Percentiles rank a stretch among this genome's conserved stretches.
phyloP scores from a whole-genome alignment of 2,329 filamentous ascomycete genomes.

The Colletotrichum cereale region DNA sequence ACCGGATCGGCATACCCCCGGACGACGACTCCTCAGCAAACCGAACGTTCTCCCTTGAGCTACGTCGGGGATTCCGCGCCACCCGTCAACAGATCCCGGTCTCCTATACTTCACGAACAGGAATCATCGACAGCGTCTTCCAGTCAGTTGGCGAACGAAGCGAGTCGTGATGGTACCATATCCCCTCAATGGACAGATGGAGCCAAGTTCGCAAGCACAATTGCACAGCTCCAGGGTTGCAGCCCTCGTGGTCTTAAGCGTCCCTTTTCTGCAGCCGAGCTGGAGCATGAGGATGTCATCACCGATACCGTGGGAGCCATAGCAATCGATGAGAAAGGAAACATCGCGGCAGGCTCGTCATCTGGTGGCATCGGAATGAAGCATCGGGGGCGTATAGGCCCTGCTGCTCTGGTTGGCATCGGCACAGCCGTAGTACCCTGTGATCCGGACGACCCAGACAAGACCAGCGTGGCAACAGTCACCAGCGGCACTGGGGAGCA shows the following conservation, averaged over 20 bases:
- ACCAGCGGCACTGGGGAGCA: constrained; percentile 97
- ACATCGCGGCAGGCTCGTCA: constrained; percentile 94
- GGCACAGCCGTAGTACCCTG: constrained; percentile 90
- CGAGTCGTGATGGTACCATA: constrained; percentile 37
- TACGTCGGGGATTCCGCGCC: constrained; percentile 43
- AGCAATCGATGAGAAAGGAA: constrained; percentile 86
- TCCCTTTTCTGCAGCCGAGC: constrained; percentile 44
- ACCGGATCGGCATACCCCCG: constrained; percentile 11
- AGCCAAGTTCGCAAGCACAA: constrained; percentile 24
- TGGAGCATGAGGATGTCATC: constrained; percentile 70
- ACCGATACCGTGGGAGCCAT: constrained; percentile 98
- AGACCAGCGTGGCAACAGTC: constrained; percentile 81
- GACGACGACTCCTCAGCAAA: constrained; percentile 32
- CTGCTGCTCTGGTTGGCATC: constrained; percentile 91
- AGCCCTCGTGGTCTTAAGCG: constrained; percentile 52
- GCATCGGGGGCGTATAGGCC: constrained; percentile 89
- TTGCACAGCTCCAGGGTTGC: constrained; percentile 35
- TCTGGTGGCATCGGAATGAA: constrained; percentile 99
- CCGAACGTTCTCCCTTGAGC: constrained; percentile 47
- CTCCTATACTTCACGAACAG: constrained; percentile 15
- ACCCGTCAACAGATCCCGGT: constrained; percentile 22
- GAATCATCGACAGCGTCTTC: neutral
- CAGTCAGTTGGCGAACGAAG: constrained; percentile 25
- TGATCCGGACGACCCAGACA: constrained; percentile 76
- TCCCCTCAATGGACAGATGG: constrained; percentile 37